Evolutionary conservation across 345 rosid species (phyloP).

Genomic region (Mercurialis annua): DNA sequence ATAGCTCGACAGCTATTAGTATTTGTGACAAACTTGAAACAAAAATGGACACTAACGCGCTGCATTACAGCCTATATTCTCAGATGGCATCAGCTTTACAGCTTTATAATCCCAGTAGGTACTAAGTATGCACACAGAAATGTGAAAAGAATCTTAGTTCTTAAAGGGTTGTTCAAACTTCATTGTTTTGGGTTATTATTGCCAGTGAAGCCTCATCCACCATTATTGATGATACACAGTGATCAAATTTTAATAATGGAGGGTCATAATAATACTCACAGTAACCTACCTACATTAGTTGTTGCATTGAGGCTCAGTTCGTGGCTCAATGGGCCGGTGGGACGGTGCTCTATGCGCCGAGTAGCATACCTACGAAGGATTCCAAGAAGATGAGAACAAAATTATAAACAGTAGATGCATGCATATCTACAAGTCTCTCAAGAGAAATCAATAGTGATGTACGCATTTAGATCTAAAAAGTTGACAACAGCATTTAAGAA

Average conservation of each 20-base stretch:
- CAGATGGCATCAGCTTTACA: constrained; percentile 24
- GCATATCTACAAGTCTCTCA: constrained; percentile 23
- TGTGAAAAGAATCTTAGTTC: constrained; percentile 1
- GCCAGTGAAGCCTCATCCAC: constrained; percentile 9
- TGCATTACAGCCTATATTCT: constrained; percentile 12
- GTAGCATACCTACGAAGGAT: constrained; percentile 8
- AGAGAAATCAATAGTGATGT: constrained; percentile 33
- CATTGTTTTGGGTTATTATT: constrained; percentile 7
- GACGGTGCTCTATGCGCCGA: constrained; percentile 43
- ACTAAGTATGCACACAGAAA: not conserved
- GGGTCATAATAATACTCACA: constrained; percentile 28
- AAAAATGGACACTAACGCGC: not conserved
- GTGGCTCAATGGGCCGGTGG: constrained; percentile 61
- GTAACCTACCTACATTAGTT: constrained; percentile 47
- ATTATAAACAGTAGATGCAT: constrained; percentile 19
- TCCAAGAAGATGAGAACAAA: constrained; percentile 18
- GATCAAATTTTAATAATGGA: constrained; percentile 31
- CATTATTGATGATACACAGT: constrained; percentile 19
- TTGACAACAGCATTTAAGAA: constrained; percentile 24
- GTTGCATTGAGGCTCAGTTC: constrained; percentile 35
- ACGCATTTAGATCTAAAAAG: constrained; percentile 28
- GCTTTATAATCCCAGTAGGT: constrained; percentile 2
- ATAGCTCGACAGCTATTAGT: no score
- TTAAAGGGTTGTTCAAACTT: not conserved
- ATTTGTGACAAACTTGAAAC: not conserved